Base-by-base conservation (phyloP, 163 green algal species). In the Volvox carteri region DNA sequence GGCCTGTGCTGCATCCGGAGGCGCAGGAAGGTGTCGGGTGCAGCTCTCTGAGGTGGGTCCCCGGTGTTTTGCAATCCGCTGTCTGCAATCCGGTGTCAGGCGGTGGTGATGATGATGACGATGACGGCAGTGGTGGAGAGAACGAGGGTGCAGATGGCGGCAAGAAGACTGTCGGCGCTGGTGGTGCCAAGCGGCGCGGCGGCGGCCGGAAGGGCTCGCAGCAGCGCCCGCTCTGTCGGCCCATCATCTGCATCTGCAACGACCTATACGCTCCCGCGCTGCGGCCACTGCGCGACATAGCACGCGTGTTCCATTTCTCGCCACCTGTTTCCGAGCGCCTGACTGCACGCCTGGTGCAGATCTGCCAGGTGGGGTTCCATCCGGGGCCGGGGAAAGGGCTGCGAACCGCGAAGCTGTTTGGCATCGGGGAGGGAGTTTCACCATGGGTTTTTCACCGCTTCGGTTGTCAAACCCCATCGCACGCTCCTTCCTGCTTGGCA, bases 231-330 rank as follows among this genome's bases (percentile, higher is more conserved):
- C 93, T 98, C 50, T 78, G 67, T 35, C 92, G 97, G 3, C 97
- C 97, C 44, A 95, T 99, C 88, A 99, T 99, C 83, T 97, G 94
- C 91, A 98, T 99, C 68, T 98, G 95, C 95, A 99, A 99, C 92
- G 97, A 99, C 90, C 92, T 98, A 74, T 99, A 98, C 85, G 95
- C 95, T 14, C 96, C 97, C 4, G 94, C 95, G 35, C 95, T 99
- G 83, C 91, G 96, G 25, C 96, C 96, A 30, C 95, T 99, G 86
- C 90, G 97, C 2, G 93, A 97, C 7, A 92, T 97, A 23, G 97
- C 97, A 16, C 92, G 92, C 11, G 87, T 99, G 1, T 93, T 98
- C 73, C 88, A 96, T 67, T 95, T 99, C 86, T 90, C 88, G 90
- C 58, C 87, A 11, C 91, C 91, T 1, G 39, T 54, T 25, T 35